A percentile compares a stretch with the other conserved stretches of the same genome.
These are phyloP conservation scores for Macrophomina phaseolina DNA, from an alignment of 2,329 filamentous ascomycete genomes.

Conservation along the genomic window DNA sequence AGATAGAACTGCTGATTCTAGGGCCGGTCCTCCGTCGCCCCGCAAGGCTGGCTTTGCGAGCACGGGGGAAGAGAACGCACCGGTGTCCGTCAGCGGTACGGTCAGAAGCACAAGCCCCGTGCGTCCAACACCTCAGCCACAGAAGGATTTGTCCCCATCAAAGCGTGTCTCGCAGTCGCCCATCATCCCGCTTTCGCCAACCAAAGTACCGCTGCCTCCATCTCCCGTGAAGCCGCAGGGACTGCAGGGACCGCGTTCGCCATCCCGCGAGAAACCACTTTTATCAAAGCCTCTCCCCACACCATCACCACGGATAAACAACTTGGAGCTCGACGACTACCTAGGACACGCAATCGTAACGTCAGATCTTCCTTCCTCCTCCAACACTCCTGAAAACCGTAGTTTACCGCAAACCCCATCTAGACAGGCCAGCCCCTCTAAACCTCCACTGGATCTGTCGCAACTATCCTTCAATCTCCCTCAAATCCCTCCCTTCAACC, in stretches of 20 bases:
- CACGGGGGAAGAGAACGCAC: conserved; percentile 43
- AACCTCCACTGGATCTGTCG: conserved; percentile 4
- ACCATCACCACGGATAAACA: conserved; percentile 2
- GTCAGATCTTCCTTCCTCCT: conserved; percentile 3
- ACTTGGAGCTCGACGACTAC: conserved; percentile 21
- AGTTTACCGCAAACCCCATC: conserved; percentile 7
- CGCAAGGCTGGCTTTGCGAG: conserved; percentile 41
- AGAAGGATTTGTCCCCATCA: conserved; percentile 48
- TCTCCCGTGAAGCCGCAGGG: conserved; percentile 52
- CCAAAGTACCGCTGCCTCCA: conserved; percentile 52
- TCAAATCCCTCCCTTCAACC: conserved; percentile 43
- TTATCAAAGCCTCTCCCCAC: conserved; percentile 16
- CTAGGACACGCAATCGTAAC: conserved; percentile 12
- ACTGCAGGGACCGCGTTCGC: conserved; percentile 41
- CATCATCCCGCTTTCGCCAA: conserved; percentile 46
- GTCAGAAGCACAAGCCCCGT: conserved; percentile 34
- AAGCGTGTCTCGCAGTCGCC: conserved; percentile 39
- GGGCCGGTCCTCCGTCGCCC: conserved; percentile 13
- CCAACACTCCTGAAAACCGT: not conserved
- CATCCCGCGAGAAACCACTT: conserved; percentile 29
- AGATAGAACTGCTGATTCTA: conserved; percentile 34
- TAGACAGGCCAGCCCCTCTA: conserved; percentile 9
- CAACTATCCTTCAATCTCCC: conserved; percentile 32
- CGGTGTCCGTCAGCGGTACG: conserved; percentile 36
- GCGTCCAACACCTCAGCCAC: conserved; percentile 32